phyloP scores from a whole-genome alignment of 495 filamentous ascomycete species.

The Tuber microsphaerosporum region DNA sequence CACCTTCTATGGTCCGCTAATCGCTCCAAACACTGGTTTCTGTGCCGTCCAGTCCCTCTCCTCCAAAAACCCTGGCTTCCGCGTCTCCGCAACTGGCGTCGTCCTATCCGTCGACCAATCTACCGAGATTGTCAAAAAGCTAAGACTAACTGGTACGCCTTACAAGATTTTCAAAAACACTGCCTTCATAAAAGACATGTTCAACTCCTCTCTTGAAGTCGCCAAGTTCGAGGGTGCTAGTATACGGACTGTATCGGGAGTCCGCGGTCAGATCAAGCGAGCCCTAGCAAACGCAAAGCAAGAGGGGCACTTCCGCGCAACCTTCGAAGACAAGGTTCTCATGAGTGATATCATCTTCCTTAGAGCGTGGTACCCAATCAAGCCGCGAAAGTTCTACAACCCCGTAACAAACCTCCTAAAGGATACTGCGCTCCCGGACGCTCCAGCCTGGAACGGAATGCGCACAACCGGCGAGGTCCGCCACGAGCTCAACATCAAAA shows the following conservation, averaged over 20 bases:
- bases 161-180: constrained; percentile 99
- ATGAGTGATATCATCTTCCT: constrained; percentile 96
- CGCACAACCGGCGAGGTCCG: constrained; percentile 91
- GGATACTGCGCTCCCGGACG: constrained; percentile 41
- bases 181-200: constrained; percentile 98
- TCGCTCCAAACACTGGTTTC: constrained; percentile 93
- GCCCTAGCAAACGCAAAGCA: constrained; percentile 81
- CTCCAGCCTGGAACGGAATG: constrained; percentile 73
- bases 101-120: constrained; percentile 88
- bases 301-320: constrained; percentile 89
- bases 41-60: constrained; percentile 88
- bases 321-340: constrained; percentile 95
- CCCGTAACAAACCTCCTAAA: constrained; percentile 81
- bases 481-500: constrained; percentile 62
- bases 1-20: constrained; percentile 88
- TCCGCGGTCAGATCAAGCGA: constrained; percentile 92
- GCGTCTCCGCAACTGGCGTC: constrained; percentile 86
- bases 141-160: constrained; percentile 84
- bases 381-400: constrained; percentile 92
- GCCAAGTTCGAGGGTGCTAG: constrained; percentile 96
- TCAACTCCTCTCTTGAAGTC: constrained; percentile 80
- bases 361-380: constrained; percentile 91
- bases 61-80: constrained; percentile 80
- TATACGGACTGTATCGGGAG: constrained; percentile 90
- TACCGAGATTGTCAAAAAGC: constrained; percentile 96